Evolutionary conservation across 2,329 filamentous ascomycete genomes (phyloP).

Genomic region (Fusarium buxicola): DNA sequence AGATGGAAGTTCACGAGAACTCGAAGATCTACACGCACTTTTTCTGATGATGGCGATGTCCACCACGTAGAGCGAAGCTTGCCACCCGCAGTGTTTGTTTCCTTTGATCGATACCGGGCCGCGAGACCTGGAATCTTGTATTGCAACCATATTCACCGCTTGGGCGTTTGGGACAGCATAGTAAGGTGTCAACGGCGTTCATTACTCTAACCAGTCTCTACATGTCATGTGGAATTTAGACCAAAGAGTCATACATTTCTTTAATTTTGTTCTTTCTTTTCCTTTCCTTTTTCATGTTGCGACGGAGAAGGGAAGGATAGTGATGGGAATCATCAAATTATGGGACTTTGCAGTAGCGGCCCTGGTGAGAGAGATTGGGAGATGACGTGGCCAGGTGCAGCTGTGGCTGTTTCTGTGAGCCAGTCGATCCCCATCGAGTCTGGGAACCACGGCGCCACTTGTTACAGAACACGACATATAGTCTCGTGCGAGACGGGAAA

Average conservation of each 20-base stretch:
- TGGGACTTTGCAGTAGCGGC: constrained; percentile 33
- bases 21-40: constrained; percentile 99
- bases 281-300: constrained; percentile 41
- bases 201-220: constrained; percentile 53
- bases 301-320: constrained; percentile 23
- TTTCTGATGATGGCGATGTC: constrained; percentile 75
- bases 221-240: constrained; percentile 52
- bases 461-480: constrained; percentile 34
- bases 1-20: constrained; percentile 99
- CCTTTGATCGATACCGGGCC: constrained; percentile 40
- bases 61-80: constrained; percentile 41
- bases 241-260: constrained; percentile 53
- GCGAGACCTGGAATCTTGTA: constrained; percentile 58
- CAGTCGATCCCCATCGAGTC: constrained; percentile 26
- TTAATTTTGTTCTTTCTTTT: constrained; percentile 47
- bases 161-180: constrained; percentile 68
- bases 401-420: constrained; percentile 31
- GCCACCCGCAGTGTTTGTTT: constrained; percentile 44
- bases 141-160: constrained; percentile 61
- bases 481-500: constrained; percentile 30
- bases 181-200: constrained; percentile 69
- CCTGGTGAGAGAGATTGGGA: constrained; percentile 23
- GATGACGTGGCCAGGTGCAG: constrained; percentile 37
- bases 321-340: constrained; percentile 32
- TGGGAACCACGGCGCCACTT: constrained; percentile 33